These are phyloP conservation scores for Linum usitatissimum DNA, from an alignment of 345 rosid genomes.

Conservation along the genomic window DNA sequence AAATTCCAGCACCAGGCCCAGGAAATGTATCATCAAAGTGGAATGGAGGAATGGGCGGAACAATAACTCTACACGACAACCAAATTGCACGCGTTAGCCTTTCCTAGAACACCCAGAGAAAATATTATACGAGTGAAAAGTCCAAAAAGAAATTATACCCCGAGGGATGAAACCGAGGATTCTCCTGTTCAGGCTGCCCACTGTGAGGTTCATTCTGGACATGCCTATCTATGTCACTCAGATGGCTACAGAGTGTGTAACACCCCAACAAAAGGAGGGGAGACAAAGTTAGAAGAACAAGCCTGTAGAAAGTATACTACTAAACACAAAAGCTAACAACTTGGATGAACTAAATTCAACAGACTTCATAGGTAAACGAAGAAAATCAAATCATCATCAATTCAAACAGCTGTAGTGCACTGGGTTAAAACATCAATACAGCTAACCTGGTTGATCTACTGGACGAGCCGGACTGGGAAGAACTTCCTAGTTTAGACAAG, in stretches of 20 bases:
- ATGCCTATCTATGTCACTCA: slow-evolving; percentile 24
- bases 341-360: neutral
- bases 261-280: neutral
- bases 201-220: slow-evolving; percentile 14
- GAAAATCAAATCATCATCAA: neutral
- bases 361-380: neutral
- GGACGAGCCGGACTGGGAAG: slow-evolving; percentile 23
- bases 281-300: neutral
- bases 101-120: neutral
- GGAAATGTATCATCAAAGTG: slow-evolving; percentile 51
- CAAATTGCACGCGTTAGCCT: neutral
- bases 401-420: neutral
- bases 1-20: slow-evolving; percentile 68
- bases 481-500: slow-evolving; percentile 32
- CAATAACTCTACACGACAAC: slow-evolving; percentile 27
- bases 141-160: slow-evolving; percentile 28
- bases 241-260: slow-evolving; percentile 24
- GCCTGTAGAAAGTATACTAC: neutral
- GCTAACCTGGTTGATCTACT: slow-evolving; percentile 28
- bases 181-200: slow-evolving; percentile 14
- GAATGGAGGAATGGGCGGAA: slow-evolving; percentile 43
- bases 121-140: neutral
- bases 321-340: neutral
- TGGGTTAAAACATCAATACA: neutral
- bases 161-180: slow-evolving; percentile 44